Percentiles rank a stretch among this genome's conserved stretches.
Evolutionary conservation across 805 yeast species (phyloP).

Genomic region (Candida wancherniae): DNA sequence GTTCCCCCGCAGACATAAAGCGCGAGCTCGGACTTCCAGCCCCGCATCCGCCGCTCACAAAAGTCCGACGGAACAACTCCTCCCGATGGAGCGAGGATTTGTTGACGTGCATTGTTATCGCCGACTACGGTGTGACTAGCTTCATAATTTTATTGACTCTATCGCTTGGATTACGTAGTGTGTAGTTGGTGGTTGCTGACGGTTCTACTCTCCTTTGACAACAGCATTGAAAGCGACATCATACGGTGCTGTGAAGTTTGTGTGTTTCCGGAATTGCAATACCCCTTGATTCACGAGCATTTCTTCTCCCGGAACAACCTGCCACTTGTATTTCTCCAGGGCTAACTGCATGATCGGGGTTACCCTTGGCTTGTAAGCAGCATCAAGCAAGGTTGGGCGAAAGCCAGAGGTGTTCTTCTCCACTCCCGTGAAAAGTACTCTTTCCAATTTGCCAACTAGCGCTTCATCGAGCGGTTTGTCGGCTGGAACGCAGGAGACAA

Average conservation of each 20-base stretch:
- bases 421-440: slow-evolving; percentile 40
- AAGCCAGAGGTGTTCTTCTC: slow-evolving; percentile 30
- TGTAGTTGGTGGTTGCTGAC: not conserved
- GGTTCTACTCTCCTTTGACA: slow-evolving; percentile 16
- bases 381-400: slow-evolving; percentile 68
- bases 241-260: slow-evolving; percentile 61
- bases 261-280: slow-evolving; percentile 78
- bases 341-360: slow-evolving; percentile 88
- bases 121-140: not conserved
- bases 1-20: no score
- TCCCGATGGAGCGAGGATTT: no score
- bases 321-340: slow-evolving; percentile 57
- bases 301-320: slow-evolving; percentile 83
- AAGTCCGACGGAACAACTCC: no score
- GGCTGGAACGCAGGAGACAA: slow-evolving; percentile 82
- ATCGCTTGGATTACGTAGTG: no score
- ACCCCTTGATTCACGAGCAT: slow-evolving; percentile 94
- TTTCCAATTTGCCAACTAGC: slow-evolving; percentile 46
- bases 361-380: slow-evolving; percentile 86
- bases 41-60: no score
- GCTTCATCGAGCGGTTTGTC: slow-evolving; percentile 59
- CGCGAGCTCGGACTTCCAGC: no score
- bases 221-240: slow-evolving; percentile 60
- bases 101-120: no score
- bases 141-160: no score